Evolutionary conservation across 495 filamentous ascomycete species (phyloP).

Genomic region (Aspergillus sparsus): DNA sequence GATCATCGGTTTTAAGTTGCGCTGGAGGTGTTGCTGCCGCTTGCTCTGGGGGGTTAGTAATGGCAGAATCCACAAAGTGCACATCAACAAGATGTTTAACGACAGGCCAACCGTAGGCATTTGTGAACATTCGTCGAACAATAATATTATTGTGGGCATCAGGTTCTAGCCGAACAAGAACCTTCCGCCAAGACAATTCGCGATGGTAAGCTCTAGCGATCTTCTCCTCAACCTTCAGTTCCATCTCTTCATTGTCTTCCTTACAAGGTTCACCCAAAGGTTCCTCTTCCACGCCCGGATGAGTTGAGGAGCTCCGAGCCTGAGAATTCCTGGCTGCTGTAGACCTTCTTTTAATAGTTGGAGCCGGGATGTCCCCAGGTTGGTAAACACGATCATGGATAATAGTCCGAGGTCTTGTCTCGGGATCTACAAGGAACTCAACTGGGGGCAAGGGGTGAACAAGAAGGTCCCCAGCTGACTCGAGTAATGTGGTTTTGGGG

Average conservation of each 20-base stretch:
- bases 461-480: constrained; percentile 88
- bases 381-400: constrained; percentile 97
- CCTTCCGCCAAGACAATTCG: constrained; percentile 90
- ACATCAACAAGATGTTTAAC: constrained; percentile 90
- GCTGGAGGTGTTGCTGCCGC: neutral
- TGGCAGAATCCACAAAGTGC: constrained; percentile 75
- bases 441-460: constrained; percentile 83
- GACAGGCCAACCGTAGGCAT: constrained; percentile 97
- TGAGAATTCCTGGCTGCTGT: constrained; percentile 45
- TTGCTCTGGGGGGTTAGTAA: constrained; percentile 42
- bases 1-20: neutral
- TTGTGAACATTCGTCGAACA: constrained; percentile 92
- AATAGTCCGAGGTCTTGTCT: constrained; percentile 83
- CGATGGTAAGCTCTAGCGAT: constrained; percentile 94
- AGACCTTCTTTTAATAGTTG: constrained; percentile 60
- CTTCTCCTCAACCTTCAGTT: constrained; percentile 93
- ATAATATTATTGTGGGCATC: constrained; percentile 99
- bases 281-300: constrained; percentile 18
- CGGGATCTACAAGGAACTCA: constrained; percentile 79
- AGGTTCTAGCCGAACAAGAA: constrained; percentile 90
- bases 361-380: constrained; percentile 87
- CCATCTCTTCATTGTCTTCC: constrained; percentile 44
- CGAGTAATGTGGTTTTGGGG: constrained; percentile 91
- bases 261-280: constrained; percentile 24
- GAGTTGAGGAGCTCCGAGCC: constrained; percentile 34